phyloP scores from a whole-genome alignment of 2,329 filamentous ascomycete species.

The Colletotrichum sp. region DNA sequence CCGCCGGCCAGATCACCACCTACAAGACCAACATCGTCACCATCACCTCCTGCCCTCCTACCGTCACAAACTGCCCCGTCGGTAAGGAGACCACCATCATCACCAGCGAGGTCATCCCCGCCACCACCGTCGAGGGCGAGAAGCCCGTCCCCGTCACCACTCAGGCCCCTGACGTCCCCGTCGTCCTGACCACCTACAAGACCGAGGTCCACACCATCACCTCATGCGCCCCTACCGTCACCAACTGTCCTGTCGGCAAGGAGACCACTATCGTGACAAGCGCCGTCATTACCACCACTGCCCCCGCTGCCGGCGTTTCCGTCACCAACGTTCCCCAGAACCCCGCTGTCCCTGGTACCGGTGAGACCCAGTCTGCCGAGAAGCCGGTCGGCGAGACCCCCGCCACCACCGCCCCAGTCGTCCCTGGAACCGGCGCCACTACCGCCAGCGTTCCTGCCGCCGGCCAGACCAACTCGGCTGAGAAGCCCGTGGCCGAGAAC shows the following conservation, averaged over 20 bases:
- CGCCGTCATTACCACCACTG: slow-evolving; percentile 35
- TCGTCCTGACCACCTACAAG: slow-evolving; percentile 21
- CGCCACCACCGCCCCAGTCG: neutral
- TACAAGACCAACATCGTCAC: slow-evolving; percentile 53
- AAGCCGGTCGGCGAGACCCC: neutral
- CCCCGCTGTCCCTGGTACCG: neutral
- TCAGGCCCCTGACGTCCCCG: slow-evolving; percentile 30
- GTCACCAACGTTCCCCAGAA: slow-evolving; percentile 8
- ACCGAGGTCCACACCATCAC: slow-evolving; percentile 34
- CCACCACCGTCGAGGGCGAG: slow-evolving; percentile 14
- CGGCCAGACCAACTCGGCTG: neutral
- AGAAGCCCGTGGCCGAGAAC: neutral
- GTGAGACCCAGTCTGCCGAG: too few relatives aligned
- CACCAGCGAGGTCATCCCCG: slow-evolving; percentile 24
- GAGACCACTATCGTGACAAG: slow-evolving; percentile 33
- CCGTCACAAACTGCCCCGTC: slow-evolving; percentile 23
- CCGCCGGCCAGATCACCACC: slow-evolving; percentile 29
- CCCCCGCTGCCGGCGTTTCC: neutral
- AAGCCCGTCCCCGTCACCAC: slow-evolving; percentile 44
- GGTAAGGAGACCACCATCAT: neutral
- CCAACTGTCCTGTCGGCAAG: slow-evolving; percentile 26
- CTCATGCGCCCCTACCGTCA: slow-evolving; percentile 27
- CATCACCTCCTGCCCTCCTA: slow-evolving; percentile 60
- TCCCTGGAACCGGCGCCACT: neutral
- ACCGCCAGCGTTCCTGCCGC: neutral